Base-by-base conservation (phyloP, 345 rosid species). In the Camelina laxa region DNA sequence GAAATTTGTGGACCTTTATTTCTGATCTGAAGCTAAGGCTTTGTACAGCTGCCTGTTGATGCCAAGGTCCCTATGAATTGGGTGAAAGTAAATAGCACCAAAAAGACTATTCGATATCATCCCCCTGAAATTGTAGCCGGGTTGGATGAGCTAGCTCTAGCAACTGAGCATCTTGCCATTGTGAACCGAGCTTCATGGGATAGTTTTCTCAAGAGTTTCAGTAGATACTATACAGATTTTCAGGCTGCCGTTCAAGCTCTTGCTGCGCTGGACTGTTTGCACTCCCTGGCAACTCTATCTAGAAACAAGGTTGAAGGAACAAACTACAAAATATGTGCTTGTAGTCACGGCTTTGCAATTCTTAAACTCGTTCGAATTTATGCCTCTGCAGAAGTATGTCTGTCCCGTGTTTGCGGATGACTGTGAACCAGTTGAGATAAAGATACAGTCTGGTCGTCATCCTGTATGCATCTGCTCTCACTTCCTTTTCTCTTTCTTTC, bases 231-330 rank as follows among this genome's bases (percentile, higher is more conserved):
- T 79, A 69, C 82, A 20, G 97, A 92, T 60, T 89, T 92, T 72
- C 89, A 78, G 69, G 97, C 87, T 80, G 87, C 89, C 45, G 86
- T 90, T 70, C 89, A 87, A 76, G 89, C 98, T 45, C 91, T 94
- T 61, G 89, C 98, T 69, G 75, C 93, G 55, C 86, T 94, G 88
- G 98, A 94, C 77, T 94, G 97, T 76, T 85, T 94, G 82, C 81
- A 88, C 70, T 85, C 97, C 33, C 92, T 91, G 44, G 95, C 98
- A 69, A 82, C 82, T 75, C 95, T 94, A 58, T 87, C 96, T 17
- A 87, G 82, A 82, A 87, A 85, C 81, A 88, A 88, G 96, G 97
- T 87, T 36, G 14, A 77, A 72, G 45, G 61, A 62, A 57, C 27
- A 24, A 31, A 35, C 48, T 44, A 16, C 48, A 4, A 12, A 12